These are phyloP conservation scores for Lachancea cidri DNA, from an alignment of 805 yeast species.

Conservation along the genomic window DNA sequence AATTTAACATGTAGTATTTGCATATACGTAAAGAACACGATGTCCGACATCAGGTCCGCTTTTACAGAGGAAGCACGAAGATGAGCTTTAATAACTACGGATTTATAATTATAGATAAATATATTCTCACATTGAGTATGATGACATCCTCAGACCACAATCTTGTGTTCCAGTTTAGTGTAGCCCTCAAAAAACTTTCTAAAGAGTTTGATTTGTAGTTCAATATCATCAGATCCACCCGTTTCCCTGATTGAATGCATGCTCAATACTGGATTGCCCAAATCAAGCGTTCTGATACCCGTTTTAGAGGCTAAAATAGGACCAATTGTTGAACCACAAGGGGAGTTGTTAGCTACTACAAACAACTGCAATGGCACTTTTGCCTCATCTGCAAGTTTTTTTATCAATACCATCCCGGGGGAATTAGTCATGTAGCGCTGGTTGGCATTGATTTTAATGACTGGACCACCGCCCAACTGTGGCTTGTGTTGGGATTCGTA, in stretches of 20 bases:
- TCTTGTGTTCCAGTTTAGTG: slow-evolving; percentile 33
- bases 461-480: slow-evolving; percentile 82
- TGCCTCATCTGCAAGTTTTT: slow-evolving; percentile 60
- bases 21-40: too few species aligned
- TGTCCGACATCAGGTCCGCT: too few species aligned
- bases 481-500: slow-evolving; percentile 83
- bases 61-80: too few species aligned
- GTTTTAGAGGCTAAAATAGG: slow-evolving; percentile 85
- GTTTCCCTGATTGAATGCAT: slow-evolving; percentile 96
- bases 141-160: not conserved
- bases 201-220: slow-evolving; percentile 55
- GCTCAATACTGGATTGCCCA: slow-evolving; percentile 87
- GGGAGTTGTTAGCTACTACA: slow-evolving; percentile 88
- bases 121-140: too few species aligned
- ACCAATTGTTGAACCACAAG: slow-evolving; percentile 96
- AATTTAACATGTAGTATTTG: too few species aligned
- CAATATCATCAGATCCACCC: slow-evolving; percentile 74
- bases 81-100: too few species aligned
- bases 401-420: slow-evolving; percentile 75
- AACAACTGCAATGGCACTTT: slow-evolving; percentile 84
- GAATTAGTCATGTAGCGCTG: slow-evolving; percentile 94
- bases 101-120: too few species aligned
- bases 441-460: slow-evolving; percentile 87
- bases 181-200: slow-evolving; percentile 52
- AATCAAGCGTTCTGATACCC: slow-evolving; percentile 81